Base-by-base conservation (phyloP, 805 yeast species). In the Wickerhamomyces silvicola region DNA sequence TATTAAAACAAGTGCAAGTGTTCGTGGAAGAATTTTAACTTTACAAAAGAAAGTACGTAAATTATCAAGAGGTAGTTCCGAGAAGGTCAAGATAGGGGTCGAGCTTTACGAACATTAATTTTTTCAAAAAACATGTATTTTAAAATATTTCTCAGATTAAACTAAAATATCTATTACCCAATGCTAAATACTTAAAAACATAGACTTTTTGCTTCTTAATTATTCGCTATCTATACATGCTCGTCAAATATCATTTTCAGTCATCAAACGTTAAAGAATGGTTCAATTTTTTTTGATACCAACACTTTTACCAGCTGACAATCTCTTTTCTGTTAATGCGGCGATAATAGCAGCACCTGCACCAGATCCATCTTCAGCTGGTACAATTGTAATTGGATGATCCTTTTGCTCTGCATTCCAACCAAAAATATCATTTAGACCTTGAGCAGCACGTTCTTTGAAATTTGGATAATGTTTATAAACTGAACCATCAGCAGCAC, bases 291-390 rank as follows among this genome's bases (percentile, higher is more conserved):
- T 35, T 19, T 27, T 43, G 26, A 62, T 52, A 50, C 90, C 90
- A 39, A 82, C 79, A 40, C 85, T 75, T 51, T 70, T 60, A 28
- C 90, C 90, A 39, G 72, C 68, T 44, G 65, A 69, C 52, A 80
- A 67, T 67, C 98, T 80, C 59, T 75, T 70, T 59, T 81, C 75
- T 36, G 97, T 81, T 60, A 90, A 73, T 27, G 97, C 97, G 34
- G 98, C 97, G 63, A 92, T 90, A 50, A 90, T 74, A 32, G 97
- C 98, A 35, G 98, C 98, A 57, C 98, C 98, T 30, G 85, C 96
- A 67, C 97, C 97, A 23, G 92, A 81, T 50, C 98, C 98, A 66
- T 92, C 98, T 66, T 90, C 96, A 44, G 98, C 97, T 37, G 94
- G 83, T 24, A 81, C 84, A 46, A 88, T 77, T 43, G 70, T 63